phyloP scores from a whole-genome alignment of 2,329 filamentous ascomycete genomes.

The Acarospora socialis region DNA sequence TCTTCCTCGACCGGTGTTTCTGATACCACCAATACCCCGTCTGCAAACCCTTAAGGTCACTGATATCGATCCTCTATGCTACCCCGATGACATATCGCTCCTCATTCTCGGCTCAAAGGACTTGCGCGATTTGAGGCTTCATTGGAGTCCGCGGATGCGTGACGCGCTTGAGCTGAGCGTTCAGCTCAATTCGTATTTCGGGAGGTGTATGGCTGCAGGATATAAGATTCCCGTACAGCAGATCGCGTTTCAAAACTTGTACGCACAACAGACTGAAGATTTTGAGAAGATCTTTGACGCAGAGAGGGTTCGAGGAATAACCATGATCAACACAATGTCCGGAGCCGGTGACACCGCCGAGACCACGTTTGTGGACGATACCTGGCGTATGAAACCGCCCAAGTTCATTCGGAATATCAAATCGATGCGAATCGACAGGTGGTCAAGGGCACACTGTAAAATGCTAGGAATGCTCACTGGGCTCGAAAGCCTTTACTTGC shows the following conservation, averaged over 20 bases:
- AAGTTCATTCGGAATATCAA: constrained; percentile 27
- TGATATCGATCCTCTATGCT: constrained; percentile 49
- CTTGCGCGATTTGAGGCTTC: constrained; percentile 40
- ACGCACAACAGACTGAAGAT: constrained; percentile 36
- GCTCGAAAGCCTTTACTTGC: constrained; percentile 39
- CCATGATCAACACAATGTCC: constrained; percentile 39
- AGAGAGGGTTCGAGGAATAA: constrained; percentile 32
- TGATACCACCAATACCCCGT: constrained; percentile 43
- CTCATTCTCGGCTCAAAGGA: constrained; percentile 40
- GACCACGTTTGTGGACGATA: constrained; percentile 41
- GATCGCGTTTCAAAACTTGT: constrained; percentile 43
- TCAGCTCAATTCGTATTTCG: constrained; percentile 40
- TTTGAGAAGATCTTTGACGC: constrained; percentile 32
- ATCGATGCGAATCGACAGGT: constrained; percentile 34
- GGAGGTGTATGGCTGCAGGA: constrained; percentile 35
- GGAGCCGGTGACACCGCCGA: constrained; percentile 27
- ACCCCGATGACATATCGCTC: constrained; percentile 47
- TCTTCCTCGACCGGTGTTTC: constrained; percentile 41
- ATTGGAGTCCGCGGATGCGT: constrained; percentile 50
- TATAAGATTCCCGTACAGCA: constrained; percentile 35
- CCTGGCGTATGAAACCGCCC: constrained; percentile 30
- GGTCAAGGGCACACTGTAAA: constrained; percentile 30
- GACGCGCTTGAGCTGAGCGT: constrained; percentile 43
- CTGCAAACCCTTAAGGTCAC: constrained; percentile 39
- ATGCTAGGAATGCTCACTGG: constrained; percentile 30